Base-by-base conservation (phyloP, 2,329 filamentous ascomycete species). In the Alternaria sp. region DNA sequence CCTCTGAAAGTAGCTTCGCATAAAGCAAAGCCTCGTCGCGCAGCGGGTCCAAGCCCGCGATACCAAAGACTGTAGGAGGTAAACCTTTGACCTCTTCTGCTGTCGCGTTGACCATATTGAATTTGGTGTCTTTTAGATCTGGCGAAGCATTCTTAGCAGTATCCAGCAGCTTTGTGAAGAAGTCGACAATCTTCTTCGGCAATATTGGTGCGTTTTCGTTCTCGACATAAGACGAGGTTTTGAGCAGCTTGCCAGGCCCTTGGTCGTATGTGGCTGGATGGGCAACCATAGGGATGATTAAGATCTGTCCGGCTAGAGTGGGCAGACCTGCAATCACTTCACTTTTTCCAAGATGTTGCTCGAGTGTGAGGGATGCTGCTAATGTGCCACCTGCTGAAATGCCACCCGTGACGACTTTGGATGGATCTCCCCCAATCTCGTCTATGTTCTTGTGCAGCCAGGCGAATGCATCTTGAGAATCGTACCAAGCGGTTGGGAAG, bases 401-500 rank as follows among this genome's bases (percentile, higher is more conserved):
- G 10, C 85, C 85, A 2, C 84, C 83, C 0, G 86, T 69, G 3
- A 85, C 72, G 59, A 86, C 84, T 25, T 83, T 72, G 0, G 65
- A 59, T 4, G 77, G 56, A 40, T 85, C 80, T 8, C 80, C 79
- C 16, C 77, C 78, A 5, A 85, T 30, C 32, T 70, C 57, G 0
- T 69, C 64, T 1, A 82, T 79, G 58, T 85, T 75, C 14, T 75
- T 73, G 51, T 86, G 82, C 0, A 86, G 69, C 87, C 86, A 89
- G 18, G 81, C 75, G 32, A 87, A 84, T 0, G 83, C 81, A 46
- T 88, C 87, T 59, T 86, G 82, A 0, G 79, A 72, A 48, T 89
- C 87, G 44, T 84, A 62, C 82, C 83, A 87, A 0, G 82, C 80
- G 0, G 80, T 83, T 0, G 87, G 87, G 58, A 84, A 88, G 0